Percentiles rank a stretch among this genome's conserved stretches.
Conservation (phyloP, 495 filamentous ascomycete genomes). For the Cercophora sp. region DNA sequence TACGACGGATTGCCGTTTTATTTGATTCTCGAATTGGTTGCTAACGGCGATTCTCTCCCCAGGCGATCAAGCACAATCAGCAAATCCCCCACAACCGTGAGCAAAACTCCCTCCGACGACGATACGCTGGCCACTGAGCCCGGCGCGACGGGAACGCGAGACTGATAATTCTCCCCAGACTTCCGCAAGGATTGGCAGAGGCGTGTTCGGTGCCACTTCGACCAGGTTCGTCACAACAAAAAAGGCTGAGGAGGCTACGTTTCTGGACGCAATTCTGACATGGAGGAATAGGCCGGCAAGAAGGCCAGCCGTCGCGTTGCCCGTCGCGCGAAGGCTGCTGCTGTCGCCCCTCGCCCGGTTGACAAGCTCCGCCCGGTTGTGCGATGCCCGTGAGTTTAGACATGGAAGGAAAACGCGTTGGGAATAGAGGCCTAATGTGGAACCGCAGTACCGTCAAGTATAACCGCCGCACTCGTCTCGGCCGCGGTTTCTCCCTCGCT, state of each 20-base stretch:
- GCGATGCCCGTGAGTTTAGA: constrained; percentile 63
- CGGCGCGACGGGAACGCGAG: constrained; percentile 9
- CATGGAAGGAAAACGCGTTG: no score
- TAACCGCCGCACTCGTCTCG: constrained; percentile 94
- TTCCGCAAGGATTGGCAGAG: constrained; percentile 99
- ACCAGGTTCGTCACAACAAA: constrained; percentile 70
- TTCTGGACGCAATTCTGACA: constrained; percentile 27
- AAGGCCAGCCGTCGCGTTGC: constrained; percentile 88
- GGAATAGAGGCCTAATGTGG: no score
- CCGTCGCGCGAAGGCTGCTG: constrained; percentile 85
- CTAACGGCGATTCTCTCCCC: constrained; percentile 17
- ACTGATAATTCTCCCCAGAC: constrained; percentile 52
- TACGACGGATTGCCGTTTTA: background rate
- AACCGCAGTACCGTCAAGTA: constrained; percentile 70
- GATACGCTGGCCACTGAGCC: constrained; percentile 5
- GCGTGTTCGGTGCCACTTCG: constrained; percentile 96
- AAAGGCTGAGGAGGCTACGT: constrained; percentile 15
- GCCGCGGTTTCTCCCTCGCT: constrained; percentile 92
- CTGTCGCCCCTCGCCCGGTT: constrained; percentile 90
- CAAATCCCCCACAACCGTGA: constrained; percentile 96
- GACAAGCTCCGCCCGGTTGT: constrained; percentile 96
- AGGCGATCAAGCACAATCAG: constrained; percentile 99
- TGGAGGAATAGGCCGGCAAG: constrained; percentile 73
- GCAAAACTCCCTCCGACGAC: constrained; percentile 34
- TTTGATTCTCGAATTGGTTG: background rate